Evolutionary conservation across 768 basidiomycete species (phyloP).

Genomic region (Hericium alpestre): DNA sequence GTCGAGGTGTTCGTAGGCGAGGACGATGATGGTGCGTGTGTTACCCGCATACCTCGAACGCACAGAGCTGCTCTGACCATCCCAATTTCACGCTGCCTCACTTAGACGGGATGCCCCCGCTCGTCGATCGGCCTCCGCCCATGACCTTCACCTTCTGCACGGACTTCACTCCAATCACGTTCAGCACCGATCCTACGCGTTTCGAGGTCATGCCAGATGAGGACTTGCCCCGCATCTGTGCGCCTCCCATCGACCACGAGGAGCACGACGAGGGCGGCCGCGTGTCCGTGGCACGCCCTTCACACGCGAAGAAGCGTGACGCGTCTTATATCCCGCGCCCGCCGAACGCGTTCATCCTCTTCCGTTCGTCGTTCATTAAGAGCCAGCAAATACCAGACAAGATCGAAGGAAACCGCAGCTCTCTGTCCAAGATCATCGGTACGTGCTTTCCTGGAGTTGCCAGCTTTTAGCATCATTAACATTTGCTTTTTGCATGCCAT

Average conservation of each 20-base stretch:
- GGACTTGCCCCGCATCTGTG: slow-evolving; percentile 13
- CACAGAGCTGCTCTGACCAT: background rate
- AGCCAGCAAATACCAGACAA: slow-evolving; percentile 64
- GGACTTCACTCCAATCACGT: slow-evolving; percentile 46
- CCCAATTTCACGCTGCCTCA: background rate
- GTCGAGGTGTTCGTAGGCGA: background rate
- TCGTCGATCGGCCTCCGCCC: slow-evolving; percentile 41
- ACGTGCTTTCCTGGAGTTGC: slow-evolving; percentile 13
- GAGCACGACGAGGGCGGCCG: slow-evolving; percentile 14
- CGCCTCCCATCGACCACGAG: slow-evolving; percentile 7
- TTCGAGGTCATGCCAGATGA: slow-evolving; percentile 19
- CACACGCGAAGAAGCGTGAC: slow-evolving; percentile 55
- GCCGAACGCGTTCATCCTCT: slow-evolving; percentile 80
- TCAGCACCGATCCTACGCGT: slow-evolving; percentile 23
- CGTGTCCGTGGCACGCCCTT: slow-evolving; percentile 26
- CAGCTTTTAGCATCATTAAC: background rate
- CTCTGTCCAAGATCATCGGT: slow-evolving; percentile 77
- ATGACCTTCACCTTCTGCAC: slow-evolving; percentile 54
- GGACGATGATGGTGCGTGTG: background rate
- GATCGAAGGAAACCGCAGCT: slow-evolving; percentile 73
- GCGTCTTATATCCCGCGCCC: slow-evolving; percentile 73
- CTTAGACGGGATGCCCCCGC: slow-evolving; percentile 27
- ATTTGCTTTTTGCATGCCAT: background rate
- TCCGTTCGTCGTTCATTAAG: slow-evolving; percentile 68
- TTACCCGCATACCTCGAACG: background rate